Conservation (phyloP, 805 yeast species). For the Barnettozyma pratensis region DNA sequence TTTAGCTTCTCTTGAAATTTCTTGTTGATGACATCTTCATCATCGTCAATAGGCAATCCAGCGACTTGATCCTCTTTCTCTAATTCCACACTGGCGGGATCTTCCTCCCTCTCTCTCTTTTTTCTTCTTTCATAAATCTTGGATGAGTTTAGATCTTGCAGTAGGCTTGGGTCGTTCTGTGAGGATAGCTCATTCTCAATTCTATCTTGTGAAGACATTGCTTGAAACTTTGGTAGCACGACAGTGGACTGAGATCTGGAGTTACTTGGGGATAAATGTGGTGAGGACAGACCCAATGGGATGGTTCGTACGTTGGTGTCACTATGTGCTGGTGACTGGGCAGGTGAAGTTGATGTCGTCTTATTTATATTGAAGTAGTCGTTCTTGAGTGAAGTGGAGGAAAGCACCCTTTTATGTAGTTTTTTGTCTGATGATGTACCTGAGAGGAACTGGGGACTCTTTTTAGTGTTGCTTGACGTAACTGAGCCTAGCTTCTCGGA, state of each 20-base stretch:
- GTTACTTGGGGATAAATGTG: not conserved
- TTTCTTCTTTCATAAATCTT: constrained; percentile 21
- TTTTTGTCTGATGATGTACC: constrained; percentile 13
- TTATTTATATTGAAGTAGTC: constrained; percentile 12
- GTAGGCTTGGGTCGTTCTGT: not conserved
- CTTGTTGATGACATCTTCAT: constrained; percentile 8
- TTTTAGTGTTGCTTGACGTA: constrained; percentile 9
- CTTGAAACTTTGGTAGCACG: constrained; percentile 21
- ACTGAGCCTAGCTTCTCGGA: constrained; percentile 7
- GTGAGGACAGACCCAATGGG: constrained; percentile 10
- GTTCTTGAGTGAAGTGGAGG: constrained; percentile 15
- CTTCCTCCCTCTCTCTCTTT: constrained; percentile 13
- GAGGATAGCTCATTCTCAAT: not conserved
- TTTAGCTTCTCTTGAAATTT: constrained; percentile 17
- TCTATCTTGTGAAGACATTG: constrained; percentile 11
- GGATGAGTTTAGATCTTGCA: constrained; percentile 13
- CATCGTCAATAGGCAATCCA: constrained; percentile 1
- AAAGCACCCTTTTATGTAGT: constrained; percentile 21
- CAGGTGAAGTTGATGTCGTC: not conserved
- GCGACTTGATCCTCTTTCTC: constrained; percentile 7
- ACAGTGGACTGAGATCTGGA: not conserved
- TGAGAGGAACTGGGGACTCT: constrained; percentile 4
- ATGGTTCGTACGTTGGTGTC: not conserved
- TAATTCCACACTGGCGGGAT: constrained; percentile 5
- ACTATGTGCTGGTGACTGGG: not conserved